These are phyloP conservation scores for Grosmannia huntii DNA, from an alignment of 2,329 filamentous ascomycete species.

Conservation along the genomic window DNA sequence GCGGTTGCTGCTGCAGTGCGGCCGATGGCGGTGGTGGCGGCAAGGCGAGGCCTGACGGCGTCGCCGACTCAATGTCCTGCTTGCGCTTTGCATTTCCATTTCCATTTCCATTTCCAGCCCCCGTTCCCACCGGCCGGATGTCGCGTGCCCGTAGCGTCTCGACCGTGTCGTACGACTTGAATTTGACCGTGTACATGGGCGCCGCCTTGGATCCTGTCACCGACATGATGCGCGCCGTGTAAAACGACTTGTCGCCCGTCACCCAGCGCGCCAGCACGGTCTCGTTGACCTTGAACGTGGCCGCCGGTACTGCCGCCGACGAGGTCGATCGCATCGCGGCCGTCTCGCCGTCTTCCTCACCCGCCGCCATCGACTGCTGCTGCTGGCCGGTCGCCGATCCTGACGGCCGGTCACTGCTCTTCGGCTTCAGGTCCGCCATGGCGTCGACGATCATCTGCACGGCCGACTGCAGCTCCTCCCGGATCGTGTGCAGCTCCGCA, in stretches of 20 bases:
- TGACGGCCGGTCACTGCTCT: conserved; percentile 34
- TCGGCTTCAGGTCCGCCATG: conserved; percentile 65
- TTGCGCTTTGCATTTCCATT: conserved; percentile 51
- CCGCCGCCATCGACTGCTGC: neutral
- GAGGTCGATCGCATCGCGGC: conserved; percentile 54
- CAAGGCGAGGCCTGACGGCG: neutral
- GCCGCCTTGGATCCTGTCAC: conserved; percentile 86
- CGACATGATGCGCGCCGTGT: conserved; percentile 82
- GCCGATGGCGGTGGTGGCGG: neutral
- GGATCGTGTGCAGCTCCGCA: conserved; percentile 62
- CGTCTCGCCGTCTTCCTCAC: conserved; percentile 29
- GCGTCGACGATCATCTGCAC: conserved; percentile 67
- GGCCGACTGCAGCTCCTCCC: conserved; percentile 69
- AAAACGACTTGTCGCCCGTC: conserved; percentile 79
- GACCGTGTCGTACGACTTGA: conserved; percentile 78
- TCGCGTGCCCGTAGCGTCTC: conserved; percentile 75
- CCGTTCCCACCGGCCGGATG: conserved; percentile 54
- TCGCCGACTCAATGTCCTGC: neutral
- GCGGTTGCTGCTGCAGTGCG: neutral
- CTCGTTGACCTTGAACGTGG: conserved; percentile 70
- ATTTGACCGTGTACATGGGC: conserved; percentile 88
- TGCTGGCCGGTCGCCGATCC: no score
- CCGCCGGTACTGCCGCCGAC: conserved; percentile 53
- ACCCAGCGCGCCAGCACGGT: conserved; percentile 82
- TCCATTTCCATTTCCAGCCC: neutral